Base-by-base conservation (phyloP, 352 stramenopile species). In the Aphanomyces stellatus region DNA sequence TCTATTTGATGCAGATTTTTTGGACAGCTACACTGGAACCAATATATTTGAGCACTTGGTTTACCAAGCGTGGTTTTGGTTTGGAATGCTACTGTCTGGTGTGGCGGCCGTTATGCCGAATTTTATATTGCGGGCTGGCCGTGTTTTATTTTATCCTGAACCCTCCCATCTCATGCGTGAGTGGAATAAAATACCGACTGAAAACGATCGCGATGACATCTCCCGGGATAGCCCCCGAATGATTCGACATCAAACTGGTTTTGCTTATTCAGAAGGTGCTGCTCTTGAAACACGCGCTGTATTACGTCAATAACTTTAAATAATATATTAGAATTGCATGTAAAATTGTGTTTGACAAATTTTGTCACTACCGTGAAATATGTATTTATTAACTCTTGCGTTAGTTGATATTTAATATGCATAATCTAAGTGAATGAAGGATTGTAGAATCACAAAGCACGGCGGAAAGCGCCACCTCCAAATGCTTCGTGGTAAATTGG, bases 101-200 rank as follows among this genome's bases (percentile, higher is more conserved):
- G 53, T 92, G 2, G 70, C 72, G 15, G 71, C 84, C 2, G 75
- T 90, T 56, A 72, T 95, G 30, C 87, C 87, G 0, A 95, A 95
- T 65, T 95, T 93, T 68, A 92, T 94, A 31, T 82, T 78, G 22
- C 93, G 93, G 69, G 83, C 87, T 17, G 84, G 83, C 28, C 82
- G 85, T 48, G 85, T 95, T 22, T 71, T 95, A 11, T 95, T 95
- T 48, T 95, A 93, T 69, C 87, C 87, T 0, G 87, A 95, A 69
- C 87, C 87, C 34, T 93, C 87, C 30, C 85, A 95, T 51, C 60
- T 95, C 60, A 95, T 95, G 87, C 85, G 87, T 22, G 87, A 95
- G 71, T 95, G 87, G 87, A 95, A 95, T 70, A 65, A 65, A 51
- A 65, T 65, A 15, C 59, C 59, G 17, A 53, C 40, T 15, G 49